Conservation (phyloP, 371 early-diverging fungal genomes). For the Vittaforma corneae region DNA sequence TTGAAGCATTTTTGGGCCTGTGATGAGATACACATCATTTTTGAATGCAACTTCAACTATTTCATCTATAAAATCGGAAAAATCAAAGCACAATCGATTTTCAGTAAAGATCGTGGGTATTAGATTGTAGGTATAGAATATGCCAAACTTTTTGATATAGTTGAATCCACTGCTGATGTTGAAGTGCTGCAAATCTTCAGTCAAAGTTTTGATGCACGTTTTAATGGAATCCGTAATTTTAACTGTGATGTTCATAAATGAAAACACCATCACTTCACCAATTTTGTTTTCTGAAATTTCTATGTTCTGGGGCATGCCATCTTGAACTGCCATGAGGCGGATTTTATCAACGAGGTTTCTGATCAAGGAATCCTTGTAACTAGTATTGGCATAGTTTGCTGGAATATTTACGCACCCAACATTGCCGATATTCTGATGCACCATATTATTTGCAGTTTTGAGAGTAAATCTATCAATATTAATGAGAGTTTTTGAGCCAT, state of each 20-base stretch:
- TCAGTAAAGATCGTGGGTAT: not conserved
- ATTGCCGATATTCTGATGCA: not conserved
- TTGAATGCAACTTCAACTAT: not conserved
- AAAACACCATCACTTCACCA: not conserved
- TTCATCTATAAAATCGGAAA: not conserved
- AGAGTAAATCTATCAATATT: not conserved
- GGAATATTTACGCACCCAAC: not conserved
- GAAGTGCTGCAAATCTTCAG: not conserved
- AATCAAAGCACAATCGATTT: not conserved
- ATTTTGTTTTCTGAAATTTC: not conserved
- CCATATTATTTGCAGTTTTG: not conserved
- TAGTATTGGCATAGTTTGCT: not conserved
- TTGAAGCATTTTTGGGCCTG: not conserved
- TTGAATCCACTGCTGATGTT: not conserved
- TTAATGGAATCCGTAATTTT: not conserved
- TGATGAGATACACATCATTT: not conserved
- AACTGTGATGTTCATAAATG: not conserved
- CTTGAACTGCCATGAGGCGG: not conserved
- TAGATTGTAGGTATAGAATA: slow-evolving; percentile 12
- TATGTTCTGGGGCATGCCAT: not conserved
- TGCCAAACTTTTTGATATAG: slow-evolving; percentile 6
- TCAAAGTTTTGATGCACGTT: not conserved
- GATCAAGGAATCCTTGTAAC: not conserved
- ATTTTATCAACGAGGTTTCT: not conserved
- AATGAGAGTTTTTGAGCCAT: too few relatives aligned